Evolutionary conservation across 2,329 filamentous ascomycete species (phyloP), one percentile per base, ranked within the genome.

Genomic region (Helicocarpus griseus): DNA sequence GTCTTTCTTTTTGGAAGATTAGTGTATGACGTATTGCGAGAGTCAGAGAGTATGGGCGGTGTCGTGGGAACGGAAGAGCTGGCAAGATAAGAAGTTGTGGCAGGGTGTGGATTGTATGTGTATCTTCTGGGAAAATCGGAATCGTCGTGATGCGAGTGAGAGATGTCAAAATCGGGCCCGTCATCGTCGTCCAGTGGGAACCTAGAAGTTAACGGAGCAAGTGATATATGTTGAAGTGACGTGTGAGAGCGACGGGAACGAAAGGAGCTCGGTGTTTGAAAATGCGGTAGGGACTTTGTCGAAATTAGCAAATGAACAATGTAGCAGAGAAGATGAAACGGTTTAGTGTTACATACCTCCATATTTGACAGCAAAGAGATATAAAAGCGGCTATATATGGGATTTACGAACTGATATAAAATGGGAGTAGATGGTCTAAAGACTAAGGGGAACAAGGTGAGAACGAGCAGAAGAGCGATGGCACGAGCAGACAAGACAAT

Each of bases 211-310:
- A 83, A 71, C 36, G 80, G 80, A 58, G 79, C 77, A n/a, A 83
- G 72, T 40, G 80, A 81, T 54, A 82, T 73, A 60, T 80, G 75
- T 58, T 77, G 69, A 49, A 83, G 72, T 55, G 80, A 80, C 46
- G 78, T 78, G 58, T 79, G 77, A 47, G 79, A 82, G 52, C 80
- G 78, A 46, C 76, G 74, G 40, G 67, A 69, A 29, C 63, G 64
- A 56, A 69, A 69, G 50, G 59, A 54, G 29, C 58, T 57, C 22
- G 54, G 52, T 33, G 59, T 59, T 36, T 56, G 57, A 17, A 54
- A 48, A 61, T 66, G 55, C 6, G 56, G 43, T 45, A 51, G 33
- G 13, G 54, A 43, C 52, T 56, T 22, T 19, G 31, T 35, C 11
- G 21, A 36, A 17, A 28, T 47, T 47, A 47, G 45, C 45, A 36